These are phyloP conservation scores for Pleurotus salmoneostramineus DNA, from an alignment of 768 basidiomycete species.

Conservation along the genomic window DNA sequence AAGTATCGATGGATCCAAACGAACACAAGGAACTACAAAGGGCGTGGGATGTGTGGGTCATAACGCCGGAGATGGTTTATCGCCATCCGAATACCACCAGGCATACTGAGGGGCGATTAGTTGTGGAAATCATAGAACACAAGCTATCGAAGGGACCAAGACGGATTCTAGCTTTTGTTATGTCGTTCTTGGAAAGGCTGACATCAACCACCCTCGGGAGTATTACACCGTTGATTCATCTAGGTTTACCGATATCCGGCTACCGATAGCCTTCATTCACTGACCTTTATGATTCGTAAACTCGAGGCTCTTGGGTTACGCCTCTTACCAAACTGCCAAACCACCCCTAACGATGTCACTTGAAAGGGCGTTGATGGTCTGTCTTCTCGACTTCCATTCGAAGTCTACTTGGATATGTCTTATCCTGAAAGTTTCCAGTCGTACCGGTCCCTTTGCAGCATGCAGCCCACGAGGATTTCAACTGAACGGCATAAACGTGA, in stretches of 20 bases:
- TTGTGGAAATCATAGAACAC: background rate
- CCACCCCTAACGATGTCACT: background rate
- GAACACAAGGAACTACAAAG: background rate
- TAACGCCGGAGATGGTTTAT: background rate
- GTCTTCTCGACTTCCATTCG: background rate
- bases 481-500: conserved; percentile 4
- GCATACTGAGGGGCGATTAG: background rate
- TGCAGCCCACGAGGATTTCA: conserved; percentile 3
- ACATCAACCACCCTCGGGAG: background rate
- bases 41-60: background rate
- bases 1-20: background rate
- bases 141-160: background rate
- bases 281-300: background rate
- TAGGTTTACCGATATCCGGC: background rate
- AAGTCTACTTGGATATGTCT: background rate
- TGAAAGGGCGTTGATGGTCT: background rate
- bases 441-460: conserved; percentile 1
- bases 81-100: background rate
- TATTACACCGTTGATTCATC: background rate
- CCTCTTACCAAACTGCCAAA: background rate
- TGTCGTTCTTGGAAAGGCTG: background rate
- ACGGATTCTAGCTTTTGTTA: background rate
- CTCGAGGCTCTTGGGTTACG: background rate
- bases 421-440: background rate
- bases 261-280: background rate